A percentile compares a stretch with the other conserved stretches of the same genome.
Conservation (phyloP, 331 rosid genomes). For the Telfairia occidentalis region DNA sequence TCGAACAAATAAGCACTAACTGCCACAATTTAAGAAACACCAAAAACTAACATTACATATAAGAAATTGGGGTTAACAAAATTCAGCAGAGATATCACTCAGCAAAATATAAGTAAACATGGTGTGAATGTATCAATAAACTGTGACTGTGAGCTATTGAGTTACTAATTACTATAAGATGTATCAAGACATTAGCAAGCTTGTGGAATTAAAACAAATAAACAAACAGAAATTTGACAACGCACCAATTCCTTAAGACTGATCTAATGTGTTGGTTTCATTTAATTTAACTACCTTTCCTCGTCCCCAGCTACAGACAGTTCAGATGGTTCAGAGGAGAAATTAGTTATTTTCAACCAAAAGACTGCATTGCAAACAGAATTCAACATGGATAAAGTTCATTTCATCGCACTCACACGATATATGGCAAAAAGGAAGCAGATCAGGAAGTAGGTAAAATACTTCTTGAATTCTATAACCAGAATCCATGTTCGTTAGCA, state of each 20-base stretch:
- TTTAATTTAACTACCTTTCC: background rate
- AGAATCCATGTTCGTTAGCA: background rate
- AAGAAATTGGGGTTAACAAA: background rate
- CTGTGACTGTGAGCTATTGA: background rate
- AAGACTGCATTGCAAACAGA: background rate
- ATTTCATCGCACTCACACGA: background rate
- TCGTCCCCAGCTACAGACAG: background rate
- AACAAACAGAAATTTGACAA: background rate
- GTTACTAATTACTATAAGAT: background rate
- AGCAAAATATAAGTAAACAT: background rate
- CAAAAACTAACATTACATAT: background rate
- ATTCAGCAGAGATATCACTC: background rate
- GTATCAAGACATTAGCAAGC: background rate
- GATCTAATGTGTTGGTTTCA: background rate
- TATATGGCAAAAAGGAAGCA: background rate
- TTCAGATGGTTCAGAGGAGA: background rate
- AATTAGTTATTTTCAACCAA: background rate
- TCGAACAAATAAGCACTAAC: background rate
- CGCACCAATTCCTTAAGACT: background rate
- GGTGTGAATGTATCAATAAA: background rate
- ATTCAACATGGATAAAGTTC: background rate
- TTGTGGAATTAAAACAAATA: background rate
- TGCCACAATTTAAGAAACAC: background rate
- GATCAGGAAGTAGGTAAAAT: background rate
- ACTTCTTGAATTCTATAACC: background rate